phyloP scores from a whole-genome alignment of 176 grass and related monocot species.

The Elymus sibiricus region DNA sequence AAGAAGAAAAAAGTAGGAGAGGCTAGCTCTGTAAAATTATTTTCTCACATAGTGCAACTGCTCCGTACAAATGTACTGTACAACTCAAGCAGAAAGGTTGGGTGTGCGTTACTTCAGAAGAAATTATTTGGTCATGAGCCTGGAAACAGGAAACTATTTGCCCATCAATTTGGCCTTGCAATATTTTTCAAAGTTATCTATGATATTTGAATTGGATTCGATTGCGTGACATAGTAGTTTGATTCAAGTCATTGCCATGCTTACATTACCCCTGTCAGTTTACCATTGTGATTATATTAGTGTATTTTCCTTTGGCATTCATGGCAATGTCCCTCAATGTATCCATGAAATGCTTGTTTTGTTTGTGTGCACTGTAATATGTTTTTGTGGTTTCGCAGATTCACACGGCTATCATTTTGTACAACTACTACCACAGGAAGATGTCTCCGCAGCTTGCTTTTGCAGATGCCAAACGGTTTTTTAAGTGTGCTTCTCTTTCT shows the following conservation, averaged over 20 bases:
- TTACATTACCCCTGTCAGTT: background rate
- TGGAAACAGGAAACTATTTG: background rate
- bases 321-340: background rate
- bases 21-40: too few relatives aligned
- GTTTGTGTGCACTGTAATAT: background rate
- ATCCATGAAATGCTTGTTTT: background rate
- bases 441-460: conserved; percentile 46
- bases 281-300: background rate
- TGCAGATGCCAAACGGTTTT: conserved; percentile 31
- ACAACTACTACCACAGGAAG: conserved; percentile 78
- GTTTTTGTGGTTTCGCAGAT: conserved; percentile 40
- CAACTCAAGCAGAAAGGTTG: too few relatives aligned
- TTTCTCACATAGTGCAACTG: too few relatives aligned
- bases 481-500: conserved; percentile 21
- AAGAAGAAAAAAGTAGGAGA: too few relatives aligned
- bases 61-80: background rate
- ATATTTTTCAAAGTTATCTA: background rate
- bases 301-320: conserved; percentile 6
- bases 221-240: background rate
- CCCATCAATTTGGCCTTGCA: background rate
- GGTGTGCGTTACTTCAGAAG: too few relatives aligned
- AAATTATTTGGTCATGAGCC: too few relatives aligned
- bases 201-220: background rate
- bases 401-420: conserved; percentile 62
- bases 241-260: background rate